These are phyloP conservation scores for Leccinum variicolor DNA, from an alignment of 768 basidiomycete species.

Conservation along the genomic window DNA sequence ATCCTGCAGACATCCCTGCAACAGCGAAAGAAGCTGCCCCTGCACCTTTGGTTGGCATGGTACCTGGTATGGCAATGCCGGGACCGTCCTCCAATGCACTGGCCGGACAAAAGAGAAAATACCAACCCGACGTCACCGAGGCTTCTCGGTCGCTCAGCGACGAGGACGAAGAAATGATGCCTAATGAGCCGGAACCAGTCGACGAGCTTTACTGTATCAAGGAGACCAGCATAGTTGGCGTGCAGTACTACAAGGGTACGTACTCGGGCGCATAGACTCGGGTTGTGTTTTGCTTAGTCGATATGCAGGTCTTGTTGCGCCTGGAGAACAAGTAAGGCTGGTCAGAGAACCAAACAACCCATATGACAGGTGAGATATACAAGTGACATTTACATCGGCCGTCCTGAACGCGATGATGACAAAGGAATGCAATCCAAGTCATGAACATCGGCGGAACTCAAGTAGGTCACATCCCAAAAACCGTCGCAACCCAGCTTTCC, in stretches of 20 bases:
- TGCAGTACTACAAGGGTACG: conserved; percentile 77
- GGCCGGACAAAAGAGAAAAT: conserved; percentile 44
- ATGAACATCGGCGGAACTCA: conserved; percentile 69
- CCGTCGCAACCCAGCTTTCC: conserved; percentile 56
- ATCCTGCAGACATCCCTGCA: conserved; percentile 54
- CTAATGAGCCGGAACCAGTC: conserved; percentile 41
- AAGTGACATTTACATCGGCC: background rate
- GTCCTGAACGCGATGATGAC: background rate
- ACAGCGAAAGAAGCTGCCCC: conserved; percentile 33
- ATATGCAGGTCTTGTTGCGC: conserved; percentile 68
- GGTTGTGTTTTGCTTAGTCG: background rate
- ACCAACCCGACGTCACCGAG: conserved; percentile 25
- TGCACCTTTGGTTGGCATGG: background rate
- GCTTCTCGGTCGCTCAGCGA: conserved; percentile 28
- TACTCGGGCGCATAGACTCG: background rate
- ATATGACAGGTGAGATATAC: conserved; percentile 57
- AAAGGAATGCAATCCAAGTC: conserved; percentile 78
- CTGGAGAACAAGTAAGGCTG: conserved; percentile 73
- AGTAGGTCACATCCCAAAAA: conserved; percentile 78
- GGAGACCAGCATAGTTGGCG: conserved; percentile 67
- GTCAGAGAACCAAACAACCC: conserved; percentile 62
- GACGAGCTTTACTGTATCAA: conserved; percentile 70
- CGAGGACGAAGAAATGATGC: conserved; percentile 41
- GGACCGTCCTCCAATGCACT: conserved; percentile 1
- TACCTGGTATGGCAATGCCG: conserved; percentile 6